Conservation (phyloP, 257 asterid species). For the Ballota nigra region DNA sequence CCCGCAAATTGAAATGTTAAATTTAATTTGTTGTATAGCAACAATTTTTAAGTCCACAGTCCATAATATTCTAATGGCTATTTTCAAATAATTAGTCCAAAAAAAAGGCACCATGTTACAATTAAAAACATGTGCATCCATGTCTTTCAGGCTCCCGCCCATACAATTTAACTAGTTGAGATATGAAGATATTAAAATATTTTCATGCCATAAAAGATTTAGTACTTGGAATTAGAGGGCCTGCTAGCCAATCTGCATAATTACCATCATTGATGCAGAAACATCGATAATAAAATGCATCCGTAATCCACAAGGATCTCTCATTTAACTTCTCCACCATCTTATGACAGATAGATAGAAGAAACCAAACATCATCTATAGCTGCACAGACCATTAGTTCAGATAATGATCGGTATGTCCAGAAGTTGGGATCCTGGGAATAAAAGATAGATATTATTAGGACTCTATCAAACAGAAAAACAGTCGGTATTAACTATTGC, state of each 20-base stretch:
- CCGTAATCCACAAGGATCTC: slow-evolving; percentile 90
- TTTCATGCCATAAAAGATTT: not conserved
- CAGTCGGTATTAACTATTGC: too few relatives aligned
- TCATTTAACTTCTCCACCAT: slow-evolving; percentile 73
- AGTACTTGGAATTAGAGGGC: slow-evolving; percentile 83
- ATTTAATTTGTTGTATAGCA: not conserved
- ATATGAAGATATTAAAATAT: not conserved
- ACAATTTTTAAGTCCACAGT: not conserved
- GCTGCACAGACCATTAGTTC: slow-evolving; percentile 94
- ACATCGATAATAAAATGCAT: slow-evolving; percentile 94
- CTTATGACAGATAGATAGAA: slow-evolving; percentile 66
- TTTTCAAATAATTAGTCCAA: not conserved
- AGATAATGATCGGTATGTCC: slow-evolving; percentile 88
- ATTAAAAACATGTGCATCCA: not conserved
- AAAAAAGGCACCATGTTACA: not conserved
- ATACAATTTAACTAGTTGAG: slow-evolving; percentile 11
- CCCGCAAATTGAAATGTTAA: not conserved
- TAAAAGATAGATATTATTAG: slow-evolving; percentile 25
- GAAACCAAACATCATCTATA: slow-evolving; percentile 97
- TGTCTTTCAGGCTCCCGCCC: slow-evolving; percentile 1
- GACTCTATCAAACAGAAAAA: too few relatives aligned
- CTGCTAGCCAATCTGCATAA: slow-evolving; percentile 79
- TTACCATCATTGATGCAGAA: slow-evolving; percentile 69
- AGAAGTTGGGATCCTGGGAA: slow-evolving; percentile 86
- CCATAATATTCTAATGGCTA: not conserved